Base-by-base conservation (phyloP, 805 yeast species). In the Monosporozyma aquatica region DNA sequence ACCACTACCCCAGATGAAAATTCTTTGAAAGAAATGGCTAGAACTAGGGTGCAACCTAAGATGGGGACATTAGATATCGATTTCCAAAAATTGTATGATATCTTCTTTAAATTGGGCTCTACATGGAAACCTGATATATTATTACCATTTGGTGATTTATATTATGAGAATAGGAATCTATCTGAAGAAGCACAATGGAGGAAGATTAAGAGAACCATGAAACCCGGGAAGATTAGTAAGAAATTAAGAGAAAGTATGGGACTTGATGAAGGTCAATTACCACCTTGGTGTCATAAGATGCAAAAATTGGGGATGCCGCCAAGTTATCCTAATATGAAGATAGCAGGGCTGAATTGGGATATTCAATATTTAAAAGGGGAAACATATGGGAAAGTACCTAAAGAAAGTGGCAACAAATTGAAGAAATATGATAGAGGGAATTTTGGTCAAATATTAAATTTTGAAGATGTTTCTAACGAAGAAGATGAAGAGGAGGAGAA, bases 11-110 rank as follows among this genome's bases (percentile, higher is more conserved):
- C 24, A 2, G 36, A 30, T n/a, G 47, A 43, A 4, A 78, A 74
- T 3, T 65, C 74, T 11, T 57, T 87, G 50, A 79, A 82, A 55
- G 92, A 84, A 53, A 71, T 74, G 54, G 81, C 81, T 59, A 71
- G 97, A 47, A 90, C 84, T 43, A 70, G 83, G 40, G 94, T 87
- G 0, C 96, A 86, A 59, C 96, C 96, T 0, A 86, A 85, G 57
- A 69, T 87, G 78, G 94, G 94, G 1, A 70, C 78, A 41, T 60
- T 90, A 18, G 97, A 90, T 58, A 74, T 92, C 20, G 97, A 90
- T 61, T 89, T 82, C 57, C 80, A 75, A 47, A 82, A 78, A 48
- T 62, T 90, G 17, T 79, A 86, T 56, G 84, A 85, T 58, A 95
- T 96, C 0, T 89, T 90, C 55, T 89, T 87, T 71, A 81, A 80